Conservation (phyloP, 495 filamentous ascomycete genomes). For the Lichenothelia convexa region DNA sequence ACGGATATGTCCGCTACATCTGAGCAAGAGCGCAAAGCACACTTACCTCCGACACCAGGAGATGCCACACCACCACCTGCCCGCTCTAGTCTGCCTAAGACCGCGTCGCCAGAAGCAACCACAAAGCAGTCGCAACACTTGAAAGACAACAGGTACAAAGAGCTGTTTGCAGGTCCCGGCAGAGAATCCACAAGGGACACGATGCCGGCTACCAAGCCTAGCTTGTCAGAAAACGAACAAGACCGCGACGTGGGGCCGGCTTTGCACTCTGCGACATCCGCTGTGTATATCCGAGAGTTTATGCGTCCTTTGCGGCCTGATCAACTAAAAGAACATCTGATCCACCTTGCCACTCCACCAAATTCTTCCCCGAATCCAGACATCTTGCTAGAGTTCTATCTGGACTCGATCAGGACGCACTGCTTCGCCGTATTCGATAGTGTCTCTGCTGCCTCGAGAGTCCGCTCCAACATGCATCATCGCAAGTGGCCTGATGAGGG, state of each 20-base stretch:
- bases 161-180: background rate
- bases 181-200: no score
- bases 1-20: background rate
- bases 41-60: background rate
- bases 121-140: background rate
- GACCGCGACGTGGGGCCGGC: slow-evolving; percentile 42
- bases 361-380: slow-evolving; percentile 48
- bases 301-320: slow-evolving; percentile 65
- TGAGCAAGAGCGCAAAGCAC: background rate
- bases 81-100: background rate
- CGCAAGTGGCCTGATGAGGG: slow-evolving; percentile 75
- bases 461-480: slow-evolving; percentile 57
- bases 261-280: slow-evolving; percentile 63
- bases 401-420: slow-evolving; percentile 76
- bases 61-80: background rate
- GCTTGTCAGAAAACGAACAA: no score
- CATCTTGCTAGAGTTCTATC: slow-evolving; percentile 47
- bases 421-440: slow-evolving; percentile 57
- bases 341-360: slow-evolving; percentile 80
- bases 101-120: background rate
- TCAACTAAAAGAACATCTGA: slow-evolving; percentile 50
- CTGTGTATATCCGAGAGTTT: slow-evolving; percentile 80
- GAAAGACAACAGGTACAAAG: slow-evolving; percentile 3
- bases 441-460: slow-evolving; percentile 54
- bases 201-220: background rate